phyloP scores from a whole-genome alignment of 805 yeast genomes.

The Sugiyamaella marilandica region DNA sequence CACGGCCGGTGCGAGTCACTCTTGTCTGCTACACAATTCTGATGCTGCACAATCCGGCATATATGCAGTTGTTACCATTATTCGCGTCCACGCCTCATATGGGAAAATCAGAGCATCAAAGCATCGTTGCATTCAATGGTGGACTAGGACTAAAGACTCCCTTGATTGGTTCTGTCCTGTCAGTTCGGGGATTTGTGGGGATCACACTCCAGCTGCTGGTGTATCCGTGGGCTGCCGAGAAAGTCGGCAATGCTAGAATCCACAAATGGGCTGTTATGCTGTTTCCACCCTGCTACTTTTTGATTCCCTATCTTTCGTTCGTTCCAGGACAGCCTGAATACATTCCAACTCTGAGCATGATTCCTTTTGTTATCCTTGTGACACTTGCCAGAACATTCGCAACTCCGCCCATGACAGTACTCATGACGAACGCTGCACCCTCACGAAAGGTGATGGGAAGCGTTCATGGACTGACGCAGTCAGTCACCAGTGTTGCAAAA shows the following conservation, averaged over 20 bases:
- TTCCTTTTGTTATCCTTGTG: conserved; percentile 1
- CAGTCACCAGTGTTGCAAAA: conserved; percentile 9
- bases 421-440: conserved; percentile 17
- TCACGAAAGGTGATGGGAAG: conserved; percentile 14
- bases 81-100: conserved; percentile 37
- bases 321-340: conserved; percentile 3
- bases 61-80: conserved; percentile 49
- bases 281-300: conserved; percentile 42
- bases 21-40: conserved; percentile 22
- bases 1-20: conserved; percentile 14
- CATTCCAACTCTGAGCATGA: background rate
- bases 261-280: conserved; percentile 39
- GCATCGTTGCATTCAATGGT: conserved; percentile 45
- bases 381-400: conserved; percentile 13
- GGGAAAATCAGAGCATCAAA: conserved; percentile 26
- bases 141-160: conserved; percentile 45
- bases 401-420: conserved; percentile 15
- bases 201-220: conserved; percentile 45
- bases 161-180: conserved; percentile 45
- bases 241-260: conserved; percentile 40
- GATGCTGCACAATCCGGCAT: conserved; percentile 44
- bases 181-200: conserved; percentile 49
- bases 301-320: conserved; percentile 40
- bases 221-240: conserved; percentile 47
- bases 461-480: conserved; percentile 17